A percentile compares a stretch with the other conserved stretches of the same genome.
Evolutionary conservation across 495 filamentous ascomycete genomes (phyloP).

Genomic region (Oidiodendron maius): DNA sequence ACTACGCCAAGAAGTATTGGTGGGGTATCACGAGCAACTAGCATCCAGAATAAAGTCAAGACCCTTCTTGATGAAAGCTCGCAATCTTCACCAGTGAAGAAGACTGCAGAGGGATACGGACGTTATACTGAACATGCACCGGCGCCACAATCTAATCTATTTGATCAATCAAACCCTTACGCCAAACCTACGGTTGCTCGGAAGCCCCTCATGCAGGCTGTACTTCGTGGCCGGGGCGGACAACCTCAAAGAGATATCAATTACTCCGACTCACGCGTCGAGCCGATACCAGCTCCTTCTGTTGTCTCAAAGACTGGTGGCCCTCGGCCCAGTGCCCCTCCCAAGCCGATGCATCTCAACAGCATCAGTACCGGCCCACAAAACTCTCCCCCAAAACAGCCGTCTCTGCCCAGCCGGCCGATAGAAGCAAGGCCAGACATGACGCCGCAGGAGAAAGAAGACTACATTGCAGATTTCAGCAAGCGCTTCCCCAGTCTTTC

Average conservation of each 20-base stretch:
- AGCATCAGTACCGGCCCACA: conserved; percentile 33
- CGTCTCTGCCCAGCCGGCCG: not conserved
- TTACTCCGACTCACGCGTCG: conserved; percentile 16
- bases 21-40: conserved; percentile 60
- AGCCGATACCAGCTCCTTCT: conserved; percentile 3
- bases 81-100: conserved; percentile 49
- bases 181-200: conserved; percentile 22
- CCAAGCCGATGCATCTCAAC: conserved; percentile 47
- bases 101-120: conserved; percentile 86
- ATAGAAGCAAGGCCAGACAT: conserved; percentile 11
- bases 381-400: conserved; percentile 7
- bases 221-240: conserved; percentile 7
- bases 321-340: conserved; percentile 33
- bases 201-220: conserved; percentile 27
- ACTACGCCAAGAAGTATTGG: conserved; percentile 40
- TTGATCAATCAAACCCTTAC: conserved; percentile 16
- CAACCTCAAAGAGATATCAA: conserved; percentile 12
- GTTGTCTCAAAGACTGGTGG: conserved; percentile 17
- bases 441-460: conserved; percentile 33
- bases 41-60: conserved; percentile 88
- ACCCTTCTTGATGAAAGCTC: conserved; percentile 75
- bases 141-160: conserved; percentile 15
- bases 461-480: conserved; percentile 60
- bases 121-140: conserved; percentile 57
- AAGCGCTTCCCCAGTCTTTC: conserved; percentile 76